These are phyloP conservation scores for Exophiala sp. DNA, from an alignment of 2,329 filamentous ascomycete genomes.

Conservation along the genomic window DNA sequence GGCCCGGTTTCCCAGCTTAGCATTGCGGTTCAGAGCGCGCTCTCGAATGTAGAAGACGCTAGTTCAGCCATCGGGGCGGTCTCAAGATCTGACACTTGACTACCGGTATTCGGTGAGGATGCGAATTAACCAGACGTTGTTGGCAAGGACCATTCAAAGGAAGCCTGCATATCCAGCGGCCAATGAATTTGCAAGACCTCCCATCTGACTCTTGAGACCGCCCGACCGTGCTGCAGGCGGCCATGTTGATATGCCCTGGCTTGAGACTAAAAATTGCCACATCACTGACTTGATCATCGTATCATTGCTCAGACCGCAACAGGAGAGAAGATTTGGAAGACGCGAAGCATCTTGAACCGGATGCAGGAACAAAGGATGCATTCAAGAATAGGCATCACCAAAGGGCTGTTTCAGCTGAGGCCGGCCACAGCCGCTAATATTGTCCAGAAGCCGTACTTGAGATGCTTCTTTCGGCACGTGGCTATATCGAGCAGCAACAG, in stretches of 20 bases:
- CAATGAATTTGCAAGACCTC: constrained; percentile 24
- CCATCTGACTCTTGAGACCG: constrained; percentile 25
- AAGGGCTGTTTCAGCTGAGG: constrained; percentile 22
- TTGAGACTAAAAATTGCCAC: constrained; percentile 27
- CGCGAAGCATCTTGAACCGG: constrained; percentile 13
- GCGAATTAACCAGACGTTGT: constrained; percentile 26
- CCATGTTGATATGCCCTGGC: constrained; percentile 24
- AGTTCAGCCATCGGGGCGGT: constrained; percentile 21
- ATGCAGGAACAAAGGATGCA: constrained; percentile 23
- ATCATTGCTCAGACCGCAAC: constrained; percentile 12
- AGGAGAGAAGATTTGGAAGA: constrained; percentile 19
- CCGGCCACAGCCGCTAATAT: constrained; percentile 2
- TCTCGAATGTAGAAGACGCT: constrained; percentile 25
- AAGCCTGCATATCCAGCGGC: constrained; percentile 24
- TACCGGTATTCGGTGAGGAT: constrained; percentile 24
- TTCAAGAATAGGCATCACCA: constrained; percentile 18
- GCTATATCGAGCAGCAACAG: neutral
- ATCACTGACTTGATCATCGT: constrained; percentile 20
- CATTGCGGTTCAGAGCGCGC: constrained; percentile 17
- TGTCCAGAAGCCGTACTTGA: constrained; percentile 2
- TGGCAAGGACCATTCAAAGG: constrained; percentile 24
- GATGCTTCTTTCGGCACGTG: constrained; percentile 7
- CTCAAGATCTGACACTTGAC: constrained; percentile 22
- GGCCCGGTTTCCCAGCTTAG: constrained; percentile 17
- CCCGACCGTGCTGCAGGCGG: constrained; percentile 27